Conservation (phyloP, 163 green algal genomes). For the Chlorella variabilis region DNA sequence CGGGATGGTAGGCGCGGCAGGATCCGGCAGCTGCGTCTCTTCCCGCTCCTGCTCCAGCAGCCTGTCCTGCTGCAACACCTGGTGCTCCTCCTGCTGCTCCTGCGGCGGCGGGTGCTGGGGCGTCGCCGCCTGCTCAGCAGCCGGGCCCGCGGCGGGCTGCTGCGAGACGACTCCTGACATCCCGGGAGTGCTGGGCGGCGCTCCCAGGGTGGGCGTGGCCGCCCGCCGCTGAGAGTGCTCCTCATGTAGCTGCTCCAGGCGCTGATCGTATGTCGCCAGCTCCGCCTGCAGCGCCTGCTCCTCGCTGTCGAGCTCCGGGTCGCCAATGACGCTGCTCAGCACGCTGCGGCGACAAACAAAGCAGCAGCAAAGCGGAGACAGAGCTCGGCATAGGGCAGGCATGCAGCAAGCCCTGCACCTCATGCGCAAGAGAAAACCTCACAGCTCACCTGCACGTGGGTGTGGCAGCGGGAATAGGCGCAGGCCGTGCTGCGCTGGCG, state of each 20-base stretch:
- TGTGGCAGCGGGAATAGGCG: background rate
- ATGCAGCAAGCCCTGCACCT: no score
- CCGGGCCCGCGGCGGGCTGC: no score
- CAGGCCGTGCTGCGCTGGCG: background rate
- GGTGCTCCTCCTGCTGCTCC: background rate
- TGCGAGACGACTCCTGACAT: no score
- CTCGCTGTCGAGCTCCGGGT: background rate
- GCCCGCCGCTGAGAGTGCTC: background rate
- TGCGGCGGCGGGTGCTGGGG: background rate
- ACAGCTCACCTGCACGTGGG: background rate
- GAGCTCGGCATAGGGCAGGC: background rate
- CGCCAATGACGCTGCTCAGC: constrained; percentile 8
- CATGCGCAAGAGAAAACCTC: no score
- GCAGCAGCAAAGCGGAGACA: background rate
- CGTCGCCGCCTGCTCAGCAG: background rate
- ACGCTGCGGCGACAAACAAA: background rate
- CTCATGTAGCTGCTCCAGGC: constrained; percentile 19
- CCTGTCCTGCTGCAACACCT: background rate
- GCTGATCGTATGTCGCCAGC: constrained; percentile 28
- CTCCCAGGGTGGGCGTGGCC: background rate
- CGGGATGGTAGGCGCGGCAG: background rate
- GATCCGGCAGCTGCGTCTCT: background rate
- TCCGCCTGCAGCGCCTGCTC: constrained; percentile 37
- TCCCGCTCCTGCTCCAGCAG: background rate
- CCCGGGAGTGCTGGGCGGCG: no score